Evolutionary conservation across 2,329 filamentous ascomycete species (phyloP), one percentile per base, ranked within the genome.

Genomic region (Claviceps digitariae): DNA sequence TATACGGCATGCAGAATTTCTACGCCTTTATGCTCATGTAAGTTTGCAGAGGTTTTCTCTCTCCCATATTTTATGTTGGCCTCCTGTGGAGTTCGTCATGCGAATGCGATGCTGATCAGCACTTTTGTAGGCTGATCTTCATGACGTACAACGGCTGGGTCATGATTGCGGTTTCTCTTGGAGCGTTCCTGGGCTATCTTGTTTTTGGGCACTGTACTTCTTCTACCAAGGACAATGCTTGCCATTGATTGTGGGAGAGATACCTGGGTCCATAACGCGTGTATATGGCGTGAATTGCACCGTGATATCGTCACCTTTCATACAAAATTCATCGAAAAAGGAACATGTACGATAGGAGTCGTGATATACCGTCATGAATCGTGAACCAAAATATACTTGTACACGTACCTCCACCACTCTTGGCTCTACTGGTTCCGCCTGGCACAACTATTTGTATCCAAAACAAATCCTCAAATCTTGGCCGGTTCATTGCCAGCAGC

Each of bases 81-180:
- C 4, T n/a, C n/a, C n/a, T n/a, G n/a, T n/a, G n/a, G n/a, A n/a
- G n/a, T n/a, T n/a, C n/a, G n/a, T n/a, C n/a, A n/a, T n/a, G n/a
- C n/a, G n/a, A n/a, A n/a, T n/a, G n/a, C n/a, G n/a, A n/a, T n/a
- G n/a, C n/a, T n/a, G n/a, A n/a, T n/a, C n/a, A 34, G 10, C 10
- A 9, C 12, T 36, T 20, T 7, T 25, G 13, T 38, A 97, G 91
- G 93, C 76, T 98, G 56, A 72, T 98, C 23, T 98, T 98, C 71
- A 98, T 98, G 93, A 98, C 93, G n/a, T 98, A 98, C 72, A 98
- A 98, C 64, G 93, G 93, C 54, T 95, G 87, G 84, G 83, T 98
- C 60, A 98, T 98, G 93, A 70, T 95, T 59, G 81, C 91, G 3
- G 90, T 97, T 17, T 86, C 86, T 0, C 73, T 94, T 10, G 93